Evolutionary conservation across 2,329 filamentous ascomycete species (phyloP), one percentile per base, ranked within the genome.

Genomic region (Leptosphaerulina australis): DNA sequence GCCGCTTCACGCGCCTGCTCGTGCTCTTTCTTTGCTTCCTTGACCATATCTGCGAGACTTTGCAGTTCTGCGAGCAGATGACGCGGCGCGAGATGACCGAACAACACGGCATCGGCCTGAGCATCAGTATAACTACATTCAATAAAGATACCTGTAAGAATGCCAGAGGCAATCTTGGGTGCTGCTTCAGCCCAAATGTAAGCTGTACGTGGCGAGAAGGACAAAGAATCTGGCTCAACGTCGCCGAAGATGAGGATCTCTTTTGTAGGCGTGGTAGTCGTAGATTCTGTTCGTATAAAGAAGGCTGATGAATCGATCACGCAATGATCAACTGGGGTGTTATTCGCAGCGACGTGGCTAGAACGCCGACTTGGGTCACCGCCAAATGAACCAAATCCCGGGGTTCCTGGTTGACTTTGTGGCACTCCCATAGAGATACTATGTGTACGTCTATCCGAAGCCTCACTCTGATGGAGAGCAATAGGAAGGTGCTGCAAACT

Each of bases 181-280:
- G 92, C 93, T 0, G 93, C 93, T 65, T 94, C 89, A 58, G 84
- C 82, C 94, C 94, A 99, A 11, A 99, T 85, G 11, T 80, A 78
- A n/a, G 81, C 76, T 59, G 94, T 97, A 18, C 92, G 85, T 1
- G 93, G 91, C 1, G 84, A 87, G 2, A 93, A 74, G 0, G 91
- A 95, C 20, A 97, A 75, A 7, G 85, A 87, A 72, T 99, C 94
- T 0, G 94, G 91, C 68, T 99, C 94, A 28, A 97, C 90, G 60
- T 99, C 94, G 14, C 94, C 94, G 68, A 97, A 97, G 38, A 99
- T 89, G 52, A 99, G 83, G 2, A 97, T 83, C 73, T 99, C 93
- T 18, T 63, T 65, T 33, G 69, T 67, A 1, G 69, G 65, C 0
- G 69, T 68, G 1, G 64, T 63, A 2, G 63, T 47, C 3, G 67